phyloP scores from a whole-genome alignment of 2,329 filamentous ascomycete genomes.

The Monosporascus sp. region DNA sequence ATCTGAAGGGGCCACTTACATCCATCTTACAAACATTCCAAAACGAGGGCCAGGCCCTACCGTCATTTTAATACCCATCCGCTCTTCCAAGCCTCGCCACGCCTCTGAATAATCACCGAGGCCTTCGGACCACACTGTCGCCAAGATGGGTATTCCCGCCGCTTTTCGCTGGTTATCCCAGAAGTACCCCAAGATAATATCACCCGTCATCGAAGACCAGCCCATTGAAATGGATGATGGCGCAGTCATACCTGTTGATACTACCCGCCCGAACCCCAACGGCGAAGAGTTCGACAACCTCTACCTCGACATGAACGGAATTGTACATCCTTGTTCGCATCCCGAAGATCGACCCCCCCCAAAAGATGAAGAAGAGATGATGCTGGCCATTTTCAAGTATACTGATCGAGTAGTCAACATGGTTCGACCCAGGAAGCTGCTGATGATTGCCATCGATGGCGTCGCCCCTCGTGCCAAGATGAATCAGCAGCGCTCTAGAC shows the following conservation, averaged over 20 bases:
- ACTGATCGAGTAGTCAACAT: conserved; percentile 99
- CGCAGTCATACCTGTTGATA: conserved; percentile 76
- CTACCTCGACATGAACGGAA: conserved; percentile 99
- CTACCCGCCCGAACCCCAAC: conserved; percentile 83
- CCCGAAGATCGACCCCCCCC: conserved; percentile 89
- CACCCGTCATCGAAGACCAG: conserved; percentile 79
- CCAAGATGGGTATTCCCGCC: conserved; percentile 83
- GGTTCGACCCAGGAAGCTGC: conserved; percentile 89
- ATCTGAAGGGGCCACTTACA: not conserved
- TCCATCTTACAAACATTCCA: not conserved
- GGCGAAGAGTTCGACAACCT: conserved; percentile 97
- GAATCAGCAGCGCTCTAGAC: conserved; percentile 96
- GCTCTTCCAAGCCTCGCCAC: not conserved
- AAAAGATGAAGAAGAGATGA: conserved; percentile 97
- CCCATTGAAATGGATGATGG: conserved; percentile 77
- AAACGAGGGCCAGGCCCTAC: not conserved
- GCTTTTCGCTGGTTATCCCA: conserved; percentile 94
- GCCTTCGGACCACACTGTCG: conserved; percentile 1
- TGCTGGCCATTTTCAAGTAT: conserved; percentile 96
- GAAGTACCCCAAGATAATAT: conserved; percentile 97
- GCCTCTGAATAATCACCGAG: not conserved
- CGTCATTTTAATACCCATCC: not conserved
- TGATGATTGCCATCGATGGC: conserved; percentile 98
- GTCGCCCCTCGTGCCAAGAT: conserved; percentile 98
- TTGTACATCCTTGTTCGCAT: conserved; percentile 97